Conservation (phyloP, 139 green algal species). For the Tetraselmis striata region DNA sequence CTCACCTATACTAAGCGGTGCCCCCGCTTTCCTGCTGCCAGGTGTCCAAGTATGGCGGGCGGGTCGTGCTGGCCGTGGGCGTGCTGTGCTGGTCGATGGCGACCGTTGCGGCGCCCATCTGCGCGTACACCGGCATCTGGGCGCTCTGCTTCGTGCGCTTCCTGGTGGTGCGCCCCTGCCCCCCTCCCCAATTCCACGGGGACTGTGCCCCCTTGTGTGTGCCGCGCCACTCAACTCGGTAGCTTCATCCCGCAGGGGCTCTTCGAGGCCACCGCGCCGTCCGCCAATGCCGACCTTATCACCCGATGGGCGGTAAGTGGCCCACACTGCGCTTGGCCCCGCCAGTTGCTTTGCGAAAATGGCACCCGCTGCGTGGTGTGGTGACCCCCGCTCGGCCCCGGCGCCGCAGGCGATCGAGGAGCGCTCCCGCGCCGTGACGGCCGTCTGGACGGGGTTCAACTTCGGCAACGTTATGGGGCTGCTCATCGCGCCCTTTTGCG, state of each 20-base stretch:
- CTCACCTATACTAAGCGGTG: too few relatives aligned
- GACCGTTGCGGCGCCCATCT: not conserved
- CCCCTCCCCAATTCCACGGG: slow-evolving; percentile 68
- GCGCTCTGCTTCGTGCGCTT: slow-evolving; percentile 70
- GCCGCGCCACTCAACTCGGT: too few relatives aligned
- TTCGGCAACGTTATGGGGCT: not conserved
- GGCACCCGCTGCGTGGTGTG: slow-evolving; percentile 61
- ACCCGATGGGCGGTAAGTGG: not conserved
- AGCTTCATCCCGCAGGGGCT: too few relatives aligned
- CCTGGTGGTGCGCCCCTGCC: slow-evolving; percentile 64
- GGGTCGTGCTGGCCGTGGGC: slow-evolving; percentile 70
- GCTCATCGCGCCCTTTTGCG: not conserved
- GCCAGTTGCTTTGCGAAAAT: slow-evolving; percentile 1
- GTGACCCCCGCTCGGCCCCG: slow-evolving; percentile 17
- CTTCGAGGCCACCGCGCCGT: not conserved
- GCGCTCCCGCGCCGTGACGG: slow-evolving; percentile 72
- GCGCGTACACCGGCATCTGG: slow-evolving; percentile 7
- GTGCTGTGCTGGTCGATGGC: slow-evolving; percentile 86
- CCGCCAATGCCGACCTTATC: not conserved
- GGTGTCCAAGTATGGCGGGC: slow-evolving; percentile 4
- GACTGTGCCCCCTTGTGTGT: not conserved
- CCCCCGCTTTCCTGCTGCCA: not conserved
- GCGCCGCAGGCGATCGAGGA: slow-evolving; percentile 40
- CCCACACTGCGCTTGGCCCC: too few relatives aligned
- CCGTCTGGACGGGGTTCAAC: slow-evolving; percentile 49